A percentile compares a stretch with the other conserved stretches of the same genome.
Evolutionary conservation across 2,329 filamentous ascomycete genomes (phyloP).

Genomic region (Daldinia eschscholtzii): DNA sequence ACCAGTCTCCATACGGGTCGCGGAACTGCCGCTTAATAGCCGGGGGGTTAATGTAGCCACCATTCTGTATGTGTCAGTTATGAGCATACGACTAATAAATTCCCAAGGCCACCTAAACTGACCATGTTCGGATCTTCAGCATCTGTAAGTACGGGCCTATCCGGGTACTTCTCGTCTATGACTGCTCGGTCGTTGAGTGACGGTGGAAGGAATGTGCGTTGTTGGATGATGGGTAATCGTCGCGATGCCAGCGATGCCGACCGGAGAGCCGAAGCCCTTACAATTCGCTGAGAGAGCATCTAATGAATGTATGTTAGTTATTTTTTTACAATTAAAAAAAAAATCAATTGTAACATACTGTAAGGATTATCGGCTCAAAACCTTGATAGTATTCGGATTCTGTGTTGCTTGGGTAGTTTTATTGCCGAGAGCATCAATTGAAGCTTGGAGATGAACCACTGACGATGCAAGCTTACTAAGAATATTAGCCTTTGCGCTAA

Average conservation of each 20-base stretch:
- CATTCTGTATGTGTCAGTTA: slow-evolving; percentile 71
- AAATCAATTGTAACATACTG: slow-evolving; percentile 50
- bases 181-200: slow-evolving; percentile 61
- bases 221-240: slow-evolving; percentile 67
- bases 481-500: slow-evolving; percentile 11
- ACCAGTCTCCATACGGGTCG: slow-evolving; percentile 94
- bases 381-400: slow-evolving; percentile 53
- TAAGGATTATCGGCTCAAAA: slow-evolving; percentile 50
- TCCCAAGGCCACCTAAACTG: slow-evolving; percentile 56
- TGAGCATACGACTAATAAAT: background rate
- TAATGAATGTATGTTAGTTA: slow-evolving; percentile 49
- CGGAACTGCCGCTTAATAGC: slow-evolving; percentile 89
- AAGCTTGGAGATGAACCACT: slow-evolving; percentile 46
- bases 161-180: slow-evolving; percentile 66
- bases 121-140: slow-evolving; percentile 77
- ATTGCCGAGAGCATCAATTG: slow-evolving; percentile 5
- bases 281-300: slow-evolving; percentile 74
- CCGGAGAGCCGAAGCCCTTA: slow-evolving; percentile 63
- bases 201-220: slow-evolving; percentile 68
- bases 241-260: slow-evolving; percentile 61
- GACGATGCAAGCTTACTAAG: slow-evolving; percentile 45
- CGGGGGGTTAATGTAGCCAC: slow-evolving; percentile 84
- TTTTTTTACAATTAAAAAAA: background rate
- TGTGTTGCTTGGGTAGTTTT: slow-evolving; percentile 43
- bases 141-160: slow-evolving; percentile 63